phyloP scores from a whole-genome alignment of 2,329 filamentous ascomycete species.

The Akanthomyces uredinophilus region DNA sequence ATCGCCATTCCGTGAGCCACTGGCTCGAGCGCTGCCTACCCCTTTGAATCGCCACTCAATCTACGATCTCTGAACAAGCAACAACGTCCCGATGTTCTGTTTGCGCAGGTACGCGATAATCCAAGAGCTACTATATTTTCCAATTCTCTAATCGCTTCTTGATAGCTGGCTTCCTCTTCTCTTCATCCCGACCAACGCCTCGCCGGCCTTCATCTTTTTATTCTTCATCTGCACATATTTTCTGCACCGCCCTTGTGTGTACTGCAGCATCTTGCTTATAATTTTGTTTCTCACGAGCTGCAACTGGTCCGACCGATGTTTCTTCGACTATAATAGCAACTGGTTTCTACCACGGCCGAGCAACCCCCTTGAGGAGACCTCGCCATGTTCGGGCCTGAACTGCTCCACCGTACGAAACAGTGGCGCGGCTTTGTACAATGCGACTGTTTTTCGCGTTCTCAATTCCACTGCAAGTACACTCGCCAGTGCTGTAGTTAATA shows the following conservation, averaged over 20 bases:
- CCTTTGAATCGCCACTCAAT: neutral
- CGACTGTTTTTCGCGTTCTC: constrained; percentile 49
- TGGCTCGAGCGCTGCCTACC: neutral
- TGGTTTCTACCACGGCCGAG: constrained; percentile 80
- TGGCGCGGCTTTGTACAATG: constrained; percentile 37
- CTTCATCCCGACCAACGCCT: constrained; percentile 82
- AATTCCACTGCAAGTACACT: constrained; percentile 67
- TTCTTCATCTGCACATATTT: constrained; percentile 93
- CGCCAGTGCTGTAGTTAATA: constrained; percentile 61
- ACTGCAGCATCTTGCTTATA: constrained; percentile 92
- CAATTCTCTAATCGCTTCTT: neutral
- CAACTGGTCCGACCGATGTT: constrained; percentile 83
- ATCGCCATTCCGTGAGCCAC: too few species aligned
- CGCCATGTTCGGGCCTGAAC: constrained; percentile 24
- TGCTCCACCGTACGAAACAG: neutral
- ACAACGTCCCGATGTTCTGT: constrained; percentile 50
- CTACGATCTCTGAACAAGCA: neutral
- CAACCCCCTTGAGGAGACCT: constrained; percentile 19
- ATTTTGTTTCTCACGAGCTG: constrained; percentile 91
- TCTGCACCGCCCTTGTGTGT: constrained; percentile 92
- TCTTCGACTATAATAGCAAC: constrained; percentile 87
- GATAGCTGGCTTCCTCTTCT: constrained; percentile 77
- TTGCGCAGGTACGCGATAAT: constrained; percentile 46
- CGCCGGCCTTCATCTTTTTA: constrained; percentile 78
- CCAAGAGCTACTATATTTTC: neutral